Evolutionary conservation across 2,329 filamentous ascomycete genomes (phyloP), one percentile per base, ranked within the genome.

Genomic region (Hypoxylon sp.): DNA sequence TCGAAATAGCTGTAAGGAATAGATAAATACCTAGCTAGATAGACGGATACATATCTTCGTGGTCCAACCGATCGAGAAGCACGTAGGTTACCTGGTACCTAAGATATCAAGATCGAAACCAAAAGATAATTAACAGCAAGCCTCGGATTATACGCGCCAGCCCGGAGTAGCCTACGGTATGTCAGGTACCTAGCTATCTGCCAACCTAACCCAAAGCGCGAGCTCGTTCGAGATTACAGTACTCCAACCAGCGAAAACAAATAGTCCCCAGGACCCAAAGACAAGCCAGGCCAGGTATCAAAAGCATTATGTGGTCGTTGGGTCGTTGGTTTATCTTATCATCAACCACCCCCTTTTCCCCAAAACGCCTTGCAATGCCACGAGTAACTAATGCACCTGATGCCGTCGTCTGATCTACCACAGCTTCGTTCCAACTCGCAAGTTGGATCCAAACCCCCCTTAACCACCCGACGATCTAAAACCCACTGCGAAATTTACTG

Each of bases 211-310:
- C 32, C 6, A 13, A 34, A 15, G 32, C 11, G 5, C 11, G 30
- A 10, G 7, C 11, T 32, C 11, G n/a, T n/a, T n/a, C n/a, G n/a
- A 37, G 13, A 6, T 26, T 26, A 26, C 24, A 26, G 24, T 26
- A 46, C 43, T 46, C 43, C 43, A 46, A 46, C 43, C 15, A 15
- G 19, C 1, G 20, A 43, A 10, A 10, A 19, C 17, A 43, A 10
- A 3, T 6, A 43, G 2, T 11, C 17, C 17, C 47, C 26, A 24
- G 8, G 48, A 22, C 19, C 17, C 3, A 28, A 55, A 32, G 13
- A 34, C 46, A 49, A 8, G 22, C n/a, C n/a, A n/a, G n/a, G n/a
- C 24, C 24, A 63, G 64, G 64, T 63, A 66, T 66, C 59, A 48
- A 55, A 39, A 52, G 47, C 48, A 34, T 53, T n/a, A 13, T 34